Base-by-base conservation (phyloP, 2,329 filamentous ascomycete genomes). In the Bimuria novae-zelandiae region DNA sequence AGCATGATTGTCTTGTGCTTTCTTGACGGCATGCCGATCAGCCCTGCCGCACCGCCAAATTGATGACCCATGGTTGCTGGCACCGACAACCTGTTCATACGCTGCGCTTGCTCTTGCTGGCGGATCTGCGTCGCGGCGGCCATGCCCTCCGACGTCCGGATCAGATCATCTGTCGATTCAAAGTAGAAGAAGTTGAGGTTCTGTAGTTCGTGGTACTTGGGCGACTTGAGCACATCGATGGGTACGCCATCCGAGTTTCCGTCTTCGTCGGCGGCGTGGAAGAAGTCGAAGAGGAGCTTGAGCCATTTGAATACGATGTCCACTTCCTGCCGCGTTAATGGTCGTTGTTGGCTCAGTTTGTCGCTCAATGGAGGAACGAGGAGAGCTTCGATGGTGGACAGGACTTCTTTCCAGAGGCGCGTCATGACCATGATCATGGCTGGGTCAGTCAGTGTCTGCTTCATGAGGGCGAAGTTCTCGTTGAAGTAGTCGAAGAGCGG, bases 391-490 rank as follows among this genome's bases (percentile, higher is more conserved):
- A 97, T 89, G 0, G 93, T 95, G 63, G 92, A 87, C 14, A 99
- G 81, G 0, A 96, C 92, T 73, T 99, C 94, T 76, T 99, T 99
- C 94, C 94, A 99, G 5, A 99, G 78, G 39, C 94, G 86, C 19
- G 92, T 95, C 94, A 99, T 99, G 64, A 99, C 94, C 71, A 94
- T 92, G 64, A 92, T 86, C 93, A 99, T 97, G n/a, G 94, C 95
- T 52, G 91, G 88, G 52, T 92, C 89, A 1, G 94, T 97, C 51
- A 99, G 80, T 0, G 93, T 97, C 74, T 94, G 87, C 77, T 97
- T 97, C 92, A 99, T 96, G 63, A 97, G 96, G 54, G 92, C 91
- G 75, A 99, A 99, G 68, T 99, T 99, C 71, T 97, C 93, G 71
- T 99, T 90, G 70, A 99, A 99, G 73, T 99, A 99, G 49, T 86